phyloP scores from a whole-genome alignment of 768 basidiomycete genomes.

The Vararia minispora region DNA sequence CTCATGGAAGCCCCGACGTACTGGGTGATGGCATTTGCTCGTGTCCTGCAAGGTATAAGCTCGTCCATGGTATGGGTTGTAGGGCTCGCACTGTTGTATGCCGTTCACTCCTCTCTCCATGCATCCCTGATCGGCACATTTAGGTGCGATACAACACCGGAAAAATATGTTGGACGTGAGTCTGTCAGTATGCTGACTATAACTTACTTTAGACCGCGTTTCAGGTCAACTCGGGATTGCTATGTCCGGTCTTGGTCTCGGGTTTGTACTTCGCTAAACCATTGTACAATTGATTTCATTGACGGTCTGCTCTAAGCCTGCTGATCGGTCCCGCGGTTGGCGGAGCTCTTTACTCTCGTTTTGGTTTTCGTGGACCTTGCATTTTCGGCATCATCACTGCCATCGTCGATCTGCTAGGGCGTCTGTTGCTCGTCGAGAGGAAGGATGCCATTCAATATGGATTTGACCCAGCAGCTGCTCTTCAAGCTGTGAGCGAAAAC shows the following conservation, averaged over 20 bases:
- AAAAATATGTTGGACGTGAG: conserved; percentile 24
- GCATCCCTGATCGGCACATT: not conserved
- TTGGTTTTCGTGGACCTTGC: conserved; percentile 28
- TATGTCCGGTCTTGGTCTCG: conserved; percentile 28
- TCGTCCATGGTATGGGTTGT: conserved; percentile 29
- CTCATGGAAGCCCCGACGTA: conserved; percentile 29
- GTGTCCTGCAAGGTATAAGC: conserved; percentile 29
- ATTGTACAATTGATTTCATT: too few relatives aligned
- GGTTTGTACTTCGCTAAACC: too few relatives aligned
- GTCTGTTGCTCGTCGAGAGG: conserved; percentile 28
- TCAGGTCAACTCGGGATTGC: conserved; percentile 29
- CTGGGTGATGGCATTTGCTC: conserved; percentile 29
- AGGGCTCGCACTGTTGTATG: conserved; percentile 28
- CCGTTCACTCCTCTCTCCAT: not conserved
- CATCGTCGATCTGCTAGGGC: conserved; percentile 23
- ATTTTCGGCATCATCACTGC: conserved; percentile 25
- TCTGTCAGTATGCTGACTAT: not conserved
- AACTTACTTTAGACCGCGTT: not conserved
- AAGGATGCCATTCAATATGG: conserved; percentile 23
- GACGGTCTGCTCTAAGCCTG: conserved; percentile 16
- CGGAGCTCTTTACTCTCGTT: conserved; percentile 24
- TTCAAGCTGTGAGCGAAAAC: too few relatives aligned
- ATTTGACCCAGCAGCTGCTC: conserved; percentile 13
- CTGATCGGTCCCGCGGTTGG: conserved; percentile 28
- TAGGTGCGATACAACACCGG: conserved; percentile 28